Conservation (phyloP, 2,329 filamentous ascomycete species). For the Chaetomium olivaceum region DNA sequence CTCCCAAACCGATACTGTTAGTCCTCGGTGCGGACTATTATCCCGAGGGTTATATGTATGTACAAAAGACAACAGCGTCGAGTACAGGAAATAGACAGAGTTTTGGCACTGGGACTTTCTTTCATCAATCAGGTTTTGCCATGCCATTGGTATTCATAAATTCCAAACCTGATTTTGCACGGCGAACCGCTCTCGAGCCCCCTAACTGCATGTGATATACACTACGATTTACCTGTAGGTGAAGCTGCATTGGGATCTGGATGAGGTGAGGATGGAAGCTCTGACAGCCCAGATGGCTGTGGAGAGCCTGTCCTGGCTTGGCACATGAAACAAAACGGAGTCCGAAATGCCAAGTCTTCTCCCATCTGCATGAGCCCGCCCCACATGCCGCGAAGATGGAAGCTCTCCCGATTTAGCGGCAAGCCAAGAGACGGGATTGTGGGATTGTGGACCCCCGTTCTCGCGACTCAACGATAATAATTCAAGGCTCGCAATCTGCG, state of each 20-base stretch:
- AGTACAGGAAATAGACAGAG: too few species aligned
- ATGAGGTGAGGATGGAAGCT: too few species aligned
- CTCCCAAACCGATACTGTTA: too few species aligned
- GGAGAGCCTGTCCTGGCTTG: background rate
- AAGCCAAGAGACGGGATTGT: background rate
- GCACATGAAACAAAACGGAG: background rate
- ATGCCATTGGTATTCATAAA: background rate
- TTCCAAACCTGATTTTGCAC: too few species aligned
- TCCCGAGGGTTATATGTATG: too few species aligned
- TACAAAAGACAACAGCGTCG: too few species aligned
- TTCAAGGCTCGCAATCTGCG: background rate
- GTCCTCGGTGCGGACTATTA: background rate
- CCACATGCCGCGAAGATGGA: slow-evolving; percentile 11
- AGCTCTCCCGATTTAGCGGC: slow-evolving; percentile 18
- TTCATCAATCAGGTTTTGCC: background rate
- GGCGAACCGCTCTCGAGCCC: too few species aligned
- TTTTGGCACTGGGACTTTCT: too few species aligned
- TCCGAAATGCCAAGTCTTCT: background rate
- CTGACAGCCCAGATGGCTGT: background rate
- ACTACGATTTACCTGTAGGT: too few species aligned
- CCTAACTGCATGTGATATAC: background rate
- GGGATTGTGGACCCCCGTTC: too few species aligned
- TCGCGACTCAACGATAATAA: background rate
- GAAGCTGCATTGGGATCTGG: too few species aligned
- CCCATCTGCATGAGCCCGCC: background rate